These are phyloP conservation scores for Pisolithus orientalis DNA, from an alignment of 768 basidiomycete genomes.

Conservation along the genomic window DNA sequence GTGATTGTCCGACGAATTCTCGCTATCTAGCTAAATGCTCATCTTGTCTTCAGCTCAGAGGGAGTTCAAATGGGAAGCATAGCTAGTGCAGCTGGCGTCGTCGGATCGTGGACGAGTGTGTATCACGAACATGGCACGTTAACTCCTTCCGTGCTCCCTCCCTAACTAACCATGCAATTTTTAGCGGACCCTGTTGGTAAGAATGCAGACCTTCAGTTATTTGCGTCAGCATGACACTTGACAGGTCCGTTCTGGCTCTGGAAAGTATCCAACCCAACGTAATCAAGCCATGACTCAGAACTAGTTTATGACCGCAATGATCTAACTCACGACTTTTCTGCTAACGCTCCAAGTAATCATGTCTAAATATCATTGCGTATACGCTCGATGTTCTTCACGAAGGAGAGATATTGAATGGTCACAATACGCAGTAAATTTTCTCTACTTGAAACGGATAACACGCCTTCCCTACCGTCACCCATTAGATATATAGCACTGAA, in stretches of 20 bases:
- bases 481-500: too few relatives aligned
- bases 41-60: constrained; percentile 42
- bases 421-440: too few relatives aligned
- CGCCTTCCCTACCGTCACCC: too few relatives aligned
- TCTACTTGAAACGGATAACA: too few relatives aligned
- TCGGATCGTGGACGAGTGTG: constrained; percentile 64
- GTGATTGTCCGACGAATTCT: constrained; percentile 21
- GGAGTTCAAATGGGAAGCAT: constrained; percentile 62
- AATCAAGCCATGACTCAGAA: neutral
- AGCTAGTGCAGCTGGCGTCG: constrained; percentile 59
- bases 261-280: constrained; percentile 31
- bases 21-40: neutral
- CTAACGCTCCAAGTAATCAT: too few relatives aligned
- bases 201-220: constrained; percentile 10
- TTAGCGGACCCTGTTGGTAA: constrained; percentile 61
- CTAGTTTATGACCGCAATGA: neutral
- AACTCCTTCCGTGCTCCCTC: neutral
- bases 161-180: neutral
- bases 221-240: neutral
- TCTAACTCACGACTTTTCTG: too few relatives aligned
- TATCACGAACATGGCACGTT: constrained; percentile 47
- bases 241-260: constrained; percentile 71
- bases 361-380: too few relatives aligned
- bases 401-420: too few relatives aligned
- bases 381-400: too few relatives aligned